A percentile compares a stretch with the other conserved stretches of the same genome.
These are phyloP conservation scores for Exophiala viscosa DNA, from an alignment of 2,329 filamentous ascomycete species.

Conservation along the genomic window DNA sequence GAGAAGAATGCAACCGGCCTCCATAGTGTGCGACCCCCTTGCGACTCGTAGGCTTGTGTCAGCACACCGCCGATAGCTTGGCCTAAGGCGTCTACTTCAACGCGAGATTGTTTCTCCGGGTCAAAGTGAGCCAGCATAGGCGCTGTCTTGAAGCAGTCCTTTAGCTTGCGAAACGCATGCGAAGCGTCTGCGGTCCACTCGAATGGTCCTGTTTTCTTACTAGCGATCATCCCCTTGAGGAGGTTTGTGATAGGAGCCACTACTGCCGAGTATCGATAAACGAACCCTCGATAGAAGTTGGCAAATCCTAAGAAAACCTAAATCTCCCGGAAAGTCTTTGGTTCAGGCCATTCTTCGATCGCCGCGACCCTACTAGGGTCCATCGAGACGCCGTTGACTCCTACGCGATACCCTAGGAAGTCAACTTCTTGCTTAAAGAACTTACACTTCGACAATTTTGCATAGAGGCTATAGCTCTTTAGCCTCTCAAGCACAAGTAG, in stretches of 20 bases:
- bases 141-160: constrained; percentile 15
- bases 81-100: constrained; percentile 28
- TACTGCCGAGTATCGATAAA: constrained; percentile 28
- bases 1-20: constrained; percentile 1
- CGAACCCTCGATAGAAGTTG: constrained; percentile 36
- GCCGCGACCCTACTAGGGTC: no score
- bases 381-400: no score
- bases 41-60: constrained; percentile 10
- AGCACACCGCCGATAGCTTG: constrained; percentile 22
- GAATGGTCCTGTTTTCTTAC: constrained; percentile 15
- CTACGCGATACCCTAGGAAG: no score
- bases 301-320: constrained; percentile 32
- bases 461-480: no score
- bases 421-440: no score
- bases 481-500: no score
- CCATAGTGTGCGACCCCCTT: constrained; percentile 9
- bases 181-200: constrained; percentile 7
- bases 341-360: background rate
- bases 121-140: constrained; percentile 24
- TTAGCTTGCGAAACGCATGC: constrained; percentile 27
- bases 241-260: constrained; percentile 26
- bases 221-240: constrained; percentile 15
- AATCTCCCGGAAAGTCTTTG: constrained; percentile 22
- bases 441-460: no score
- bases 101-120: constrained; percentile 11